Conservation (phyloP, 352 stramenopile species). For the Pythium apleroticum region DNA sequence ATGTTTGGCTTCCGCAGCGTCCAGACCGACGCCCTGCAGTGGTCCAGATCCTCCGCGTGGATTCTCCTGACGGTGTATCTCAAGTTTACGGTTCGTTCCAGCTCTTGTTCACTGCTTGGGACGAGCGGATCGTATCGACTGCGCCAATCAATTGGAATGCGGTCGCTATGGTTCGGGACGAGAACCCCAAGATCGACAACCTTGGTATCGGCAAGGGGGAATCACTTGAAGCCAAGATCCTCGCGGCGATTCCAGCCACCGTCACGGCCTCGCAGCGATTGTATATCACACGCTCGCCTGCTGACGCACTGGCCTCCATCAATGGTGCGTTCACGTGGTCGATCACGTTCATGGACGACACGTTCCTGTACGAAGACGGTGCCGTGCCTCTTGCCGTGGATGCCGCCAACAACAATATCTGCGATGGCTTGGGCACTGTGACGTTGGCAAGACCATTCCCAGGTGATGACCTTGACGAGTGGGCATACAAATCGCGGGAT, state of each 20-base stretch:
- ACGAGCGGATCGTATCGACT: constrained; percentile 28
- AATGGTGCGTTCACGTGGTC: constrained; percentile 65
- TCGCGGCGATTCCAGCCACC: constrained; percentile 29
- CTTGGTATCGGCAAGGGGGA: constrained; percentile 43
- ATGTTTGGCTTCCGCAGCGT: constrained; percentile 44
- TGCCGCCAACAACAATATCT: constrained; percentile 46
- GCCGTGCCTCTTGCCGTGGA: constrained; percentile 30
- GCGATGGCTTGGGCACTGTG: constrained; percentile 34
- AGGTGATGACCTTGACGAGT: constrained; percentile 43
- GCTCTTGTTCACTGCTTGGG: constrained; percentile 34
- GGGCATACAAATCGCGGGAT: constrained; percentile 37
- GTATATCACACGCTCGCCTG: constrained; percentile 50
- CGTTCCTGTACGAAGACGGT: constrained; percentile 17
- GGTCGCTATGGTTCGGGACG: constrained; percentile 53
- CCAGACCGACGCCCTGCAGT: constrained; percentile 23
- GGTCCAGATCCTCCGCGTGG: constrained; percentile 35
- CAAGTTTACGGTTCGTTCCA: constrained; percentile 46
- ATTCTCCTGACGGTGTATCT: constrained; percentile 35
- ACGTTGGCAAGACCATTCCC: constrained; percentile 32
- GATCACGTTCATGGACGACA: constrained; percentile 62
- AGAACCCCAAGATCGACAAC: constrained; percentile 39
- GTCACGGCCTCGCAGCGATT: constrained; percentile 14
- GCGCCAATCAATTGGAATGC: constrained; percentile 51
- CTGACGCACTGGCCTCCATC: constrained; percentile 25
- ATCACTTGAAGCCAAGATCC: constrained; percentile 61